phyloP scores from a whole-genome alignment of 805 yeast genomes.

The Candida ficus region DNA sequence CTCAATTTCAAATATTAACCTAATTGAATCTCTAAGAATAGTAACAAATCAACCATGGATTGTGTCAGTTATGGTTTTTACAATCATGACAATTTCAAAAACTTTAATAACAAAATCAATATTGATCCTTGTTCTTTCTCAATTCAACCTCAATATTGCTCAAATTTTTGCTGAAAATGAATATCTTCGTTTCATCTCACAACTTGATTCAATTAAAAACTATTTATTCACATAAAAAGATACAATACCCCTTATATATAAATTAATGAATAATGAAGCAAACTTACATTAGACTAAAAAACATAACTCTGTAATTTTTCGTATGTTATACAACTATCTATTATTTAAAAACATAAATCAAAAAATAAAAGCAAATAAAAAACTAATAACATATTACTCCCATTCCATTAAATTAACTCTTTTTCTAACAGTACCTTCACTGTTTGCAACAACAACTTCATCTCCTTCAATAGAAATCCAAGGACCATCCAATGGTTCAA shows the following conservation, averaged over 20 bases:
- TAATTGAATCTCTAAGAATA: constrained; percentile 58
- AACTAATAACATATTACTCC: constrained; percentile 26
- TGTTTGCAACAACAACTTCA: constrained; percentile 44
- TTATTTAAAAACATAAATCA: too few relatives aligned
- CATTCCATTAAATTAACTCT: constrained; percentile 36
- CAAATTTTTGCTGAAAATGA: constrained; percentile 33
- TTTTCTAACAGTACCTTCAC: constrained; percentile 34
- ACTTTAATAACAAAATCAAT: constrained; percentile 13
- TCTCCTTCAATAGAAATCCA: constrained; percentile 66
- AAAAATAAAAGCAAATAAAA: too few relatives aligned
- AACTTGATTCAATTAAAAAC: background rate
- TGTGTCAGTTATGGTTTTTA: constrained; percentile 11
- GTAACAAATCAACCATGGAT: constrained; percentile 28
- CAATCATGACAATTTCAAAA: constrained; percentile 7
- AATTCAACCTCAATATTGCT: constrained; percentile 33
- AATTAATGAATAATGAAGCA: background rate
- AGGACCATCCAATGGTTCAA: constrained; percentile 76
- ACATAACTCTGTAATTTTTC: too few relatives aligned
- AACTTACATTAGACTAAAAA: too few relatives aligned
- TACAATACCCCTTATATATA: background rate
- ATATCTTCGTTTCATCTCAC: constrained; percentile 2
- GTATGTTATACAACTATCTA: too few relatives aligned
- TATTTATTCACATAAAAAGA: background rate
- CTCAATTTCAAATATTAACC: constrained; percentile 53
- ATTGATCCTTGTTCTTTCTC: constrained; percentile 13